Base-by-base conservation (phyloP, 345 rosid genomes). In the Schrenkiella parvula region DNA sequence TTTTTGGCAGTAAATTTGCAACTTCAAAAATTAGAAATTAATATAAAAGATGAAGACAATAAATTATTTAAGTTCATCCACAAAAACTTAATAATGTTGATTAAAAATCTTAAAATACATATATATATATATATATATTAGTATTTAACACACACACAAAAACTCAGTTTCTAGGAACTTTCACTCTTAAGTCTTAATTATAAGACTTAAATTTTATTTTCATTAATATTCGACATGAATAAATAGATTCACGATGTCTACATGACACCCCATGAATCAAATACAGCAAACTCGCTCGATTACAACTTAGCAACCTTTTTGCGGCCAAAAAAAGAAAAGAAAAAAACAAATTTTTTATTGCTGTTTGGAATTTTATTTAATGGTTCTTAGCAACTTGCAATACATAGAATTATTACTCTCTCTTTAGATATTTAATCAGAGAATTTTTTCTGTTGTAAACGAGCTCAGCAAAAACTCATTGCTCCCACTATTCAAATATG, bases 221-320 rank as follows among this genome's bases (percentile, higher is more conserved):
- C 38, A 28, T 26, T 14, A 1, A 15, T 43, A 28, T 54, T 68
- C 44, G 6, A 55, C 19, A 13, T 23, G 34, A 43, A 37, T 58
- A 47, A 71, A 14, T 35, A 71, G 41, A 50, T 38, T 71, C 62
- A 64, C 70, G 56, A 32, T 21, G 29, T 35, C 70, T 57, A 70
- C 57, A 70, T 70, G 48, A 46, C 47, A 58, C 37, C 56, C 7
- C 57, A 23, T 23, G 58, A 70, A 57, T 22, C 7, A 56, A 42
- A 0, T 52, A 17, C 52, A 38, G 0, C 62, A 25, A 46, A 34
- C 18, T 66, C 8, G 7, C 11, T 21, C 46, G 34, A 1, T 15
- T 14, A n/a, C 29, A 42, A 10, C 55, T 18, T 31, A 43, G 21
- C 31, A 47, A 63, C 22, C 18, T 42, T 21, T 57, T 21, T 34